Base-by-base conservation (phyloP, 306 rosid genomes). In the Bauhinia variegata region DNA sequence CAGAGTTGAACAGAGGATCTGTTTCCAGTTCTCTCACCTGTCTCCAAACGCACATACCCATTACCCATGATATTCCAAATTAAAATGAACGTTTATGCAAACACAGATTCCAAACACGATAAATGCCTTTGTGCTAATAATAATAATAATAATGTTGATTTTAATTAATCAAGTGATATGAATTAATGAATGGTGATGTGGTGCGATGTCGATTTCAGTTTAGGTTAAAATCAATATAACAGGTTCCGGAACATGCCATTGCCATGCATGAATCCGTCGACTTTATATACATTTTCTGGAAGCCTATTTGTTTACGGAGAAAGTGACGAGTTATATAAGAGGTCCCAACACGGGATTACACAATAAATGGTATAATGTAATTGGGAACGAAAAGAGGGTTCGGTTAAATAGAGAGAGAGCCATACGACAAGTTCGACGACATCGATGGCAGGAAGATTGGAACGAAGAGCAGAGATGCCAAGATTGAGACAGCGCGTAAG, bases 381-480 rank as follows among this genome's bases (percentile, higher is more conserved):
- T 23, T 23, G 2, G 28, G 28, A 23, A 23, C 2, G 28, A 23
- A 23, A 23, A 23, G 28, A 23, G 28, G 28, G 9, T 36, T 36
- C 41, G 6, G 41, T 9, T 18, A 14, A 13, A 33, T 1, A 28
- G 49, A 32, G 6, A 1, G 41, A 5, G 13, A 18, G 38, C 80
- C 96, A 47, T 85, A 93, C 99, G 48, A 93, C 96, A 13, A 83
- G 95, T 74, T 93, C 99, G 17, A 93, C 99, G 44, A 93, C 97
- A 58, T 90, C 99, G 33, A 90, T 42, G 79, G 99, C 97, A 2
- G 97, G 37, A 53, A 48, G 80, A 65, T 80, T 77, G 57, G 91
- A 78, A 23, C 89, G 93, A 60, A 93, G 92, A 47, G 92, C 84
- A 51, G 87, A 70, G 82, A 88, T 86, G 7, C 97, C 99, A 12